Percentiles rank a stretch among this genome's conserved stretches.
These are phyloP conservation scores for Trichoderma orchidacearum DNA, from an alignment of 495 filamentous ascomycete genomes.

Conservation along the genomic window DNA sequence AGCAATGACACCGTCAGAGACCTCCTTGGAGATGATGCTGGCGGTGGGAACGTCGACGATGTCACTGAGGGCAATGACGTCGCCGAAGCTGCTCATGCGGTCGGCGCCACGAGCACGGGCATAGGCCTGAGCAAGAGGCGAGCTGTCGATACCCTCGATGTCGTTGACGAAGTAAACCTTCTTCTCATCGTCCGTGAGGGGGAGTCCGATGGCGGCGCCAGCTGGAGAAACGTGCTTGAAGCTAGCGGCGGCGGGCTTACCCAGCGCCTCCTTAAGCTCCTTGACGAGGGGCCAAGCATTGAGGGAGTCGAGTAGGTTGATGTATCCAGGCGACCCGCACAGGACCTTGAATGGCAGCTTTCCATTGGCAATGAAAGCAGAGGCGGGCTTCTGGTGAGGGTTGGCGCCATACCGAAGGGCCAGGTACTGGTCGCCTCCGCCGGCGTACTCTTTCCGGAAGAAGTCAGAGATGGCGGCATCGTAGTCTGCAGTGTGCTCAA, in stretches of 20 bases:
- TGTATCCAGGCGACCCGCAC: slow-evolving; percentile 84
- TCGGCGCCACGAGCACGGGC: slow-evolving; percentile 90
- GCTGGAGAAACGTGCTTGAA: slow-evolving; percentile 99
- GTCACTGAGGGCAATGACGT: slow-evolving; percentile 87
- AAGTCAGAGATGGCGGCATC: slow-evolving; percentile 89
- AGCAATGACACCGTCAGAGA: slow-evolving; percentile 92
- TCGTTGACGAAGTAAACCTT: slow-evolving; percentile 98
- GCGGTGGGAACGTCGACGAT: slow-evolving; percentile 81
- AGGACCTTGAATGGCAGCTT: slow-evolving; percentile 88
- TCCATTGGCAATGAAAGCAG: slow-evolving; percentile 58
- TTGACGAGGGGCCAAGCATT: slow-evolving; percentile 96
- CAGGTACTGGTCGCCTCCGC: slow-evolving; percentile 68
- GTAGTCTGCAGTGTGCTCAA: slow-evolving; percentile 97
- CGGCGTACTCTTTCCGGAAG: slow-evolving; percentile 93
- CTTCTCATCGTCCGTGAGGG: slow-evolving; percentile 71
- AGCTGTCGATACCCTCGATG: slow-evolving; percentile 74
- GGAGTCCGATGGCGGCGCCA: slow-evolving; percentile 84
- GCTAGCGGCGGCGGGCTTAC: slow-evolving; percentile 83
- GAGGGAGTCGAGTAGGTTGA: slow-evolving; percentile 91
- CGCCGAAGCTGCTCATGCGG: slow-evolving; percentile 94
- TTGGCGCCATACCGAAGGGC: slow-evolving; percentile 89
- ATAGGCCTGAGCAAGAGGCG: slow-evolving; percentile 81
- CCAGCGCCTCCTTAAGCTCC: slow-evolving; percentile 80
- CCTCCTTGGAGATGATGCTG: slow-evolving; percentile 93
- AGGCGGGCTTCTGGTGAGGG: slow-evolving; percentile 92